These are phyloP conservation scores for Acer saccharum DNA, from an alignment of 345 rosid genomes.

Conservation along the genomic window DNA sequence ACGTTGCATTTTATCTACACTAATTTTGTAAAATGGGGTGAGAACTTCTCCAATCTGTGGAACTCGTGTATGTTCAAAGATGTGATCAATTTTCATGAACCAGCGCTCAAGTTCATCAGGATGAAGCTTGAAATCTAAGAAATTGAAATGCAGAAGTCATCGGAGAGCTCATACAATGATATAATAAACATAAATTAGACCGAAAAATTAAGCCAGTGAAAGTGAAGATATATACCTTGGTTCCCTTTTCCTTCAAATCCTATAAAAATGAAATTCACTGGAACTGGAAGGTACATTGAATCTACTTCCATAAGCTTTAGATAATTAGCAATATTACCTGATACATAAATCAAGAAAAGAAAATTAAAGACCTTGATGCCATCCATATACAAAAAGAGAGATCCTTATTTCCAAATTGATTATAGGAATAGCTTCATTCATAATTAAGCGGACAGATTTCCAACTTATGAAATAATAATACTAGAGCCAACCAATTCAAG, in stretches of 20 bases:
- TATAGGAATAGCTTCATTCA: neutral
- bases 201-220: neutral
- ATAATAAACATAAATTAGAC: conserved; percentile 1
- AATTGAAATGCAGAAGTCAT: conserved; percentile 21
- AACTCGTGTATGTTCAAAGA: conserved; percentile 86
- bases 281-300: conserved; percentile 83
- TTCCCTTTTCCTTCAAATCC: conserved; percentile 98
- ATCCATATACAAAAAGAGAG: neutral
- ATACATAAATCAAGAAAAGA: conserved; percentile 4
- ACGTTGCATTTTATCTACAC: conserved; percentile 54
- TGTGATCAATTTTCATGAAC: conserved; percentile 90
- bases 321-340: conserved; percentile 72
- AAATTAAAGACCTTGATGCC: conserved; percentile 3
- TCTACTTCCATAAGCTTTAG: conserved; percentile 87
- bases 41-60: conserved; percentile 75
- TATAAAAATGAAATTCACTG: conserved; percentile 90
- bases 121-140: conserved; percentile 72
- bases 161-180: conserved; percentile 13
- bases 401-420: conserved; percentile 10
- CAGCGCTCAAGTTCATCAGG: conserved; percentile 93
- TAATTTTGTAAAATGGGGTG: conserved; percentile 70
- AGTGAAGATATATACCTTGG: conserved; percentile 57
- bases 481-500: neutral
- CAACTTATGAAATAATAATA: neutral
- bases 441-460: neutral